Conservation (phyloP, 345 rosid genomes). For the Cardamine chenopodiifolia region DNA sequence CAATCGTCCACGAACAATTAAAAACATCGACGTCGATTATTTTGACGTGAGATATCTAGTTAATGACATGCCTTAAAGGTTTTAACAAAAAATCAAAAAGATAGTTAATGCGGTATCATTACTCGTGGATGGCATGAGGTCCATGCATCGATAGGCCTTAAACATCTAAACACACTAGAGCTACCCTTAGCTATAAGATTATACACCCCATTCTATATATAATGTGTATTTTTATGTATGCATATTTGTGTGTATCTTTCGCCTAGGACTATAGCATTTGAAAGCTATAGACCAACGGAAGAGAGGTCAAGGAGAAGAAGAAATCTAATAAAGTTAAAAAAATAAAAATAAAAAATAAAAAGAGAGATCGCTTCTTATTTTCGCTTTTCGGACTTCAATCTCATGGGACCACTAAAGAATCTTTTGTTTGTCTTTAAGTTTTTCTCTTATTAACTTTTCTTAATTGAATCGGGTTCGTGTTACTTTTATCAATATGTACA, state of each 20-base stretch:
- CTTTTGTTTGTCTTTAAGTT: conserved; percentile 17
- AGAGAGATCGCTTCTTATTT: conserved; percentile 23
- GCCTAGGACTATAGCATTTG: conserved; percentile 18
- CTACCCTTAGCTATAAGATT: conserved; percentile 25
- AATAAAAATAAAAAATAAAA: not conserved
- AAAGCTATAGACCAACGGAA: conserved; percentile 41
- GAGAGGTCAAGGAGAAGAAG: conserved; percentile 33
- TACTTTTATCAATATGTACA: conserved; percentile 24
- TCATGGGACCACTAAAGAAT: conserved; percentile 37
- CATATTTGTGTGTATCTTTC: conserved; percentile 18
- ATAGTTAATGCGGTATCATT: not conserved
- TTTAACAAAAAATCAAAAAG: not conserved
- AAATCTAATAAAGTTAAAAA: conserved; percentile 26
- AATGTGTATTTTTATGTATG: conserved; percentile 13
- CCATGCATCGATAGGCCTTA: conserved; percentile 30
- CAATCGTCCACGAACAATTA: not conserved
- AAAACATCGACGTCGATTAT: not conserved
- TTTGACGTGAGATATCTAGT: not conserved
- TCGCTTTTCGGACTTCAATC: conserved; percentile 32
- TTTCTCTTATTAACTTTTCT: not conserved
- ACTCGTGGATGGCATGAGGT: conserved; percentile 24
- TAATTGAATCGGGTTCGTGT: conserved; percentile 19
- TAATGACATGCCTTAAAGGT: not conserved
- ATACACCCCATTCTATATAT: conserved; percentile 8
- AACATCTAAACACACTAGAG: conserved; percentile 19